Conservation (phyloP, 805 yeast species). For the Clavispora santaluciae region DNA sequence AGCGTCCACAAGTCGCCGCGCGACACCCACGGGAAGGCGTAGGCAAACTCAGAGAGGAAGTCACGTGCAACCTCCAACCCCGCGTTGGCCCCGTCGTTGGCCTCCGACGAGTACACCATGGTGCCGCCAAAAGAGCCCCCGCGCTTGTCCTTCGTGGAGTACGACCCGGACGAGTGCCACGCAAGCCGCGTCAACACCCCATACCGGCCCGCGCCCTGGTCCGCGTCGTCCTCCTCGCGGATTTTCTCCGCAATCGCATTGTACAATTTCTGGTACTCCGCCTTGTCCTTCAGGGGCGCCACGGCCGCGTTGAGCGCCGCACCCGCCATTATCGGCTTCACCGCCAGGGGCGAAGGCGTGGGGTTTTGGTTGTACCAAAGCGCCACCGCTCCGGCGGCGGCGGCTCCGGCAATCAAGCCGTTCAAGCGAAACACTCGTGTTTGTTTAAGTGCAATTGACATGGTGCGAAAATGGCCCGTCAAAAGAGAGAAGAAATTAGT, state of each 20-base stretch:
- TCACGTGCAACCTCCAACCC: slow-evolving; percentile 52
- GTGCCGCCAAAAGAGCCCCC: slow-evolving; percentile 39
- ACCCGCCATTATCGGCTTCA: not conserved
- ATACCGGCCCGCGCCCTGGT: slow-evolving; percentile 34
- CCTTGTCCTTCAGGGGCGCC: not conserved
- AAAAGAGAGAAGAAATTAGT: not conserved
- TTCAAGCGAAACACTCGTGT: slow-evolving; percentile 1
- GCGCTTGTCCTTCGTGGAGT: slow-evolving; percentile 19
- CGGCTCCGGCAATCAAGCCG: slow-evolving; percentile 3
- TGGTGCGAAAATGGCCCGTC: too few species aligned
- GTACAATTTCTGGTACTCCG: slow-evolving; percentile 63
- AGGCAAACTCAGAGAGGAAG: slow-evolving; percentile 51
- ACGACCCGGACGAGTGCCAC: slow-evolving; percentile 38
- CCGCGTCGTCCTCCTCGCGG: slow-evolving; percentile 20
- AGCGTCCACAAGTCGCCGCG: slow-evolving; percentile 70
- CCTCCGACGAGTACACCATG: slow-evolving; percentile 43
- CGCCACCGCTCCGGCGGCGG: slow-evolving; percentile 6
- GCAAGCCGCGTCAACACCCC: slow-evolving; percentile 35
- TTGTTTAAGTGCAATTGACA: slow-evolving; percentile 6
- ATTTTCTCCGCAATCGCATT: slow-evolving; percentile 62
- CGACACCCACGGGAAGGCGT: slow-evolving; percentile 54
- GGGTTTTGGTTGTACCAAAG: slow-evolving; percentile 1
- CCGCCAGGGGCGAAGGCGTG: not conserved
- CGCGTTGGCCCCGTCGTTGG: slow-evolving; percentile 48
- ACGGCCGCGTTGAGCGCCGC: not conserved